Conservation (phyloP, 2,329 filamentous ascomycete genomes). For the Shiraia sp. region DNA sequence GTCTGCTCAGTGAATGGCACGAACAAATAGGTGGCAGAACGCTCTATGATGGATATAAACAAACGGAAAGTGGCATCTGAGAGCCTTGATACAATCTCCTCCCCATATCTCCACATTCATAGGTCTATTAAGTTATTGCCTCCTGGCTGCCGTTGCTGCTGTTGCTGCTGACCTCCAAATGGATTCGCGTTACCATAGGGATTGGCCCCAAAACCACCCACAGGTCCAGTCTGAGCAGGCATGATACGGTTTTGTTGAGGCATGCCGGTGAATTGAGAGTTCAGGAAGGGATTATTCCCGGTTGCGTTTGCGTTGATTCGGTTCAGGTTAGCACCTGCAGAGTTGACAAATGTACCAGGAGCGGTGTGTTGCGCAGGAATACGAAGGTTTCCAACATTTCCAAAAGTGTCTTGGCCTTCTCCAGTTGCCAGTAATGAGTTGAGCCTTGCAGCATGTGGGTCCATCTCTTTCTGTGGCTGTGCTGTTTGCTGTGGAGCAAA, state of each 20-base stretch:
- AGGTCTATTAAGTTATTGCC: slow-evolving; percentile 66
- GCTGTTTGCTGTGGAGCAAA: slow-evolving; percentile 8
- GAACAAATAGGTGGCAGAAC: slow-evolving; percentile 10
- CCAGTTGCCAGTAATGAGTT: slow-evolving; percentile 84
- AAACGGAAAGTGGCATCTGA: slow-evolving; percentile 16
- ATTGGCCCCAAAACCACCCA: slow-evolving; percentile 49
- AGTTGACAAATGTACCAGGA: slow-evolving; percentile 95
- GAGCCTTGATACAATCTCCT: background rate
- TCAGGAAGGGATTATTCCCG: slow-evolving; percentile 87
- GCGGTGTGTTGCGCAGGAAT: slow-evolving; percentile 97
- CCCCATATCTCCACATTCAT: slow-evolving; percentile 28
- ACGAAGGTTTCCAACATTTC: slow-evolving; percentile 93
- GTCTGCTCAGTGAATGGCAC: slow-evolving; percentile 11
- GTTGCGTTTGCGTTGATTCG: slow-evolving; percentile 69
- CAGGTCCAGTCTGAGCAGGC: slow-evolving; percentile 58
- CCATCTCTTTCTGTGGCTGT: slow-evolving; percentile 46
- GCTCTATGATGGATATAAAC: slow-evolving; percentile 26
- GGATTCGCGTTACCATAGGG: slow-evolving; percentile 56
- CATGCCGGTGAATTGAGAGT: slow-evolving; percentile 76
- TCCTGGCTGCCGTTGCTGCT: slow-evolving; percentile 49
- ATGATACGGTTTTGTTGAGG: slow-evolving; percentile 53
- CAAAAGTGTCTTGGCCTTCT: slow-evolving; percentile 95
- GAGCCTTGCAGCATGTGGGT: slow-evolving; percentile 71
- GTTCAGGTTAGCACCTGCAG: slow-evolving; percentile 78
- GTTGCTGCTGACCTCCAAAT: slow-evolving; percentile 56